Evolutionary conservation across 108 stramenopile species (phyloP).

Genomic region (Poteriospumella lacustris): DNA sequence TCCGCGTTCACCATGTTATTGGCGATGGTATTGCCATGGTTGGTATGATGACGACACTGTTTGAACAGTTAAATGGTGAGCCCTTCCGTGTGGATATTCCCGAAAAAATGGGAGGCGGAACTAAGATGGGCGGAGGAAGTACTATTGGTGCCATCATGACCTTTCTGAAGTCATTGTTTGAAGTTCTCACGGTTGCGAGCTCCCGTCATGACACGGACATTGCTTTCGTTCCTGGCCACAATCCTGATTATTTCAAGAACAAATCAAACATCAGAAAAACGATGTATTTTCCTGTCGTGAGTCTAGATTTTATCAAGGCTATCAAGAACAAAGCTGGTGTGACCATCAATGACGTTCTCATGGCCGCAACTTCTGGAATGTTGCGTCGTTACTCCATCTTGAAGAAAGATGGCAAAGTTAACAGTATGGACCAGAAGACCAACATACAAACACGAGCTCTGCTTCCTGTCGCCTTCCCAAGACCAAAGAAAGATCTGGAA

Average conservation of each 20-base stretch:
- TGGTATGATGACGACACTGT: constrained; percentile 20
- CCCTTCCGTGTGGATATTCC: constrained; percentile 18
- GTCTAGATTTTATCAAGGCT: constrained; percentile 37
- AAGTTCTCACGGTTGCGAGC: constrained; percentile 18
- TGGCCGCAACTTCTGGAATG: constrained; percentile 34
- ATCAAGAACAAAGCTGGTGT: constrained; percentile 41
- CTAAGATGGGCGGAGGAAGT: background rate
- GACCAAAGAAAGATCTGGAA: background rate
- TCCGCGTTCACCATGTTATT: constrained; percentile 40
- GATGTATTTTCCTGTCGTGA: constrained; percentile 35
- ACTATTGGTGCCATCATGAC: constrained; percentile 5
- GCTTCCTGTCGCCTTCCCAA: constrained; percentile 44
- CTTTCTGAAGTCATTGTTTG: constrained; percentile 14
- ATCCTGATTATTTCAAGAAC: background rate
- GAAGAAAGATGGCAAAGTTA: constrained; percentile 20
- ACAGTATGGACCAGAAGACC: background rate
- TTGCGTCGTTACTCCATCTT: constrained; percentile 29
- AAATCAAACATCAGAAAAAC: constrained; percentile 1
- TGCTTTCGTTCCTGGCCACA: background rate
- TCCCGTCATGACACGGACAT: constrained; percentile 15
- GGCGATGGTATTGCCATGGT: constrained; percentile 46
- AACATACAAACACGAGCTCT: constrained; percentile 37
- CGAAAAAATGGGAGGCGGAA: constrained; percentile 14
- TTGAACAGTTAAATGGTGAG: constrained; percentile 33
- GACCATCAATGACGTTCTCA: constrained; percentile 45